Conservation (phyloP, 1,139 yeast genomes). For the Debaryomyces udenii region DNA sequence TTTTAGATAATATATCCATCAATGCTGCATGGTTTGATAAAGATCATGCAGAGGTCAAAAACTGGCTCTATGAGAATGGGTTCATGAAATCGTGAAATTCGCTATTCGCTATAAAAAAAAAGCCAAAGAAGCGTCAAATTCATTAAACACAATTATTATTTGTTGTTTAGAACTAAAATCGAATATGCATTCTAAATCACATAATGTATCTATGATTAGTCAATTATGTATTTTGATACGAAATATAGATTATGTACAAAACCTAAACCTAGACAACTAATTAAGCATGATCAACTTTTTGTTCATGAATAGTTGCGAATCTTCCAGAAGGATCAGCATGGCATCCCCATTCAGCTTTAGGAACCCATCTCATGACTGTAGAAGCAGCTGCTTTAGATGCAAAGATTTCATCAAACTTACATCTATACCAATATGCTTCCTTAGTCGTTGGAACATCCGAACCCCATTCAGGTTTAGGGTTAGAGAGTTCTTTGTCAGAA, state of each 20-base stretch:
- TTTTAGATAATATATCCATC: slow-evolving; percentile 53
- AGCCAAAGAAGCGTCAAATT: no score
- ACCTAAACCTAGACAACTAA: neutral
- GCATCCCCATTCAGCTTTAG: slow-evolving; percentile 99
- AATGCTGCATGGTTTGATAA: slow-evolving; percentile 52
- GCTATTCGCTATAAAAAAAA: no score
- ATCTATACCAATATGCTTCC: slow-evolving; percentile 99
- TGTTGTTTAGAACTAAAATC: no score
- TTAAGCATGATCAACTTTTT: slow-evolving; percentile 37
- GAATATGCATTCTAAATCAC: neutral
- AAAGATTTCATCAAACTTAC: slow-evolving; percentile 92
- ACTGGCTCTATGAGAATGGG: slow-evolving; percentile 26
- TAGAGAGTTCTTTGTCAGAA: slow-evolving; percentile 84
- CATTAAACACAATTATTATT: no score
- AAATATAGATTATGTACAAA: slow-evolving; percentile 2
- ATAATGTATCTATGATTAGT: neutral
- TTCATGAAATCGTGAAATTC: slow-evolving; percentile 6
- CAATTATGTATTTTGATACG: neutral
- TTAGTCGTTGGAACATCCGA: slow-evolving; percentile 91
- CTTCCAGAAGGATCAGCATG: slow-evolving; percentile 98
- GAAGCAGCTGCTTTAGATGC: slow-evolving; percentile 83
- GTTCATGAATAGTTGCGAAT: slow-evolving; percentile 85
- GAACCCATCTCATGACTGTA: slow-evolving; percentile 99
- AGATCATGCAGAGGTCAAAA: slow-evolving; percentile 29
- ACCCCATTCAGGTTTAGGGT: slow-evolving; percentile 97